Conservation (phyloP, 2,329 filamentous ascomycete species). For the Paraconiothyrium sp. region DNA sequence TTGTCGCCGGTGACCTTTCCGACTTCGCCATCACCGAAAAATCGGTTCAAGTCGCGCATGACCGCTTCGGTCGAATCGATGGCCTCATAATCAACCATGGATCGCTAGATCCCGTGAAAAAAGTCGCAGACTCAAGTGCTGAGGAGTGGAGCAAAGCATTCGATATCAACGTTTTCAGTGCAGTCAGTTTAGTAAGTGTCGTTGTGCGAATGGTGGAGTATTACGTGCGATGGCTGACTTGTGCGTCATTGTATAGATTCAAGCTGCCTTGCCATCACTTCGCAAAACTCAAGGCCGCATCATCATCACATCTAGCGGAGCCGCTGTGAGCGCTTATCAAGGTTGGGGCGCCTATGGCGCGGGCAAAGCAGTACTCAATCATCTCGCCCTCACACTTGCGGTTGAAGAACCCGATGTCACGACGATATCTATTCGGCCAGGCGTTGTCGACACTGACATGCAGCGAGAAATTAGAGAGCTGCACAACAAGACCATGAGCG, state of each 20-base stretch:
- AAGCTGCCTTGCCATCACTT: constrained; percentile 75
- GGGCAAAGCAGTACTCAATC: constrained; percentile 84
- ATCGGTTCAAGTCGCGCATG: constrained; percentile 71
- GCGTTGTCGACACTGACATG: constrained; percentile 90
- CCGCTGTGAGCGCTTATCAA: constrained; percentile 70
- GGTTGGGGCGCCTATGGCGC: constrained; percentile 85
- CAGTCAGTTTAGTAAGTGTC: constrained; percentile 74
- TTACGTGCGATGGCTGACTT: constrained; percentile 2
- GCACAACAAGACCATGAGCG: constrained; percentile 69
- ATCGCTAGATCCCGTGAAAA: constrained; percentile 76
- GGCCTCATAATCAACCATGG: constrained; percentile 91
- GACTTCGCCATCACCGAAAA: constrained; percentile 65
- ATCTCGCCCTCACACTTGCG: constrained; percentile 76
- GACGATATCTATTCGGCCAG: constrained; percentile 77
- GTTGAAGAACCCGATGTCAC: constrained; percentile 81
- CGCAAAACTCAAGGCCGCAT: constrained; percentile 75
- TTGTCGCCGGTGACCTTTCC: constrained; percentile 66
- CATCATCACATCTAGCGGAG: constrained; percentile 82
- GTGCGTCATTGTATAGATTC: constrained; percentile 61
- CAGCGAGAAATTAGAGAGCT: constrained; percentile 81
- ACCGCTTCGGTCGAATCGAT: constrained; percentile 77
- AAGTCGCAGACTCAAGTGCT: constrained; percentile 71
- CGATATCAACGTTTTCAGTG: constrained; percentile 88
- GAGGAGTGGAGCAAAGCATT: constrained; percentile 80
- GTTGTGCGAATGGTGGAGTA: neutral